phyloP scores from a whole-genome alignment of 345 rosid genomes.

The Acer campestre region DNA sequence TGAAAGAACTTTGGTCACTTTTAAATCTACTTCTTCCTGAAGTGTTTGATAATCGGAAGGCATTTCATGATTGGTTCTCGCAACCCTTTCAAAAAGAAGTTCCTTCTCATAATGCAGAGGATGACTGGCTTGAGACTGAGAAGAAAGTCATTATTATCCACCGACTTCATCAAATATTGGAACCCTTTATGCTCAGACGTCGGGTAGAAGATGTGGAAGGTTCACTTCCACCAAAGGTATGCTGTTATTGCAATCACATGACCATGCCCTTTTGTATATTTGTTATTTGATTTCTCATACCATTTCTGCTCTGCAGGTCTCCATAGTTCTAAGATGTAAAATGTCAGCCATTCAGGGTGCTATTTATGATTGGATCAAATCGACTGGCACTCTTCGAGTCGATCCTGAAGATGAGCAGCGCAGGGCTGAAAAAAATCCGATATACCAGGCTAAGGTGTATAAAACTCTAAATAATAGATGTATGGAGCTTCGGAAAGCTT shows the following conservation, averaged over 20 bases:
- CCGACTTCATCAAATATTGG: slow-evolving; percentile 98
- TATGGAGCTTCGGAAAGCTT: slow-evolving; percentile 97
- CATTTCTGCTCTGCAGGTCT: slow-evolving; percentile 64
- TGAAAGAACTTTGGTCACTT: slow-evolving; percentile 99
- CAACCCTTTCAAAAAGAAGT: slow-evolving; percentile 97
- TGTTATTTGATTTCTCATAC: slow-evolving; percentile 30
- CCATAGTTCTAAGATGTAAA: slow-evolving; percentile 89
- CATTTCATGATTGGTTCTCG: slow-evolving; percentile 99
- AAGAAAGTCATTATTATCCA: slow-evolving; percentile 98
- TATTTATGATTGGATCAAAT: slow-evolving; percentile 97
- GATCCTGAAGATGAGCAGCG: slow-evolving; percentile 94
- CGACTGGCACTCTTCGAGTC: slow-evolving; percentile 93
- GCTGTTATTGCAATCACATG: slow-evolving; percentile 20
- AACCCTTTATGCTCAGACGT: slow-evolving; percentile 99
- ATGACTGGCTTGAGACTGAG: slow-evolving; percentile 99
- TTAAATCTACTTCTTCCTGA: slow-evolving; percentile 98
- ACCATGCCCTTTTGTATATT: slow-evolving; percentile 12
- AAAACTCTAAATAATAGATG: slow-evolving; percentile 90
- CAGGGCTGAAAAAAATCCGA: slow-evolving; percentile 73
- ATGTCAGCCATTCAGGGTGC: slow-evolving; percentile 99
- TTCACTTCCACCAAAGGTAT: slow-evolving; percentile 98
- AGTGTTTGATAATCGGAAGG: slow-evolving; percentile 98
- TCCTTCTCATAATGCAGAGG: slow-evolving; percentile 81
- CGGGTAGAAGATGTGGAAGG: slow-evolving; percentile 99
- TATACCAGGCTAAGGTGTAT: slow-evolving; percentile 76